Base-by-base conservation (phyloP, 2,329 filamentous ascomycete species). In the Helminthosporium solani region DNA sequence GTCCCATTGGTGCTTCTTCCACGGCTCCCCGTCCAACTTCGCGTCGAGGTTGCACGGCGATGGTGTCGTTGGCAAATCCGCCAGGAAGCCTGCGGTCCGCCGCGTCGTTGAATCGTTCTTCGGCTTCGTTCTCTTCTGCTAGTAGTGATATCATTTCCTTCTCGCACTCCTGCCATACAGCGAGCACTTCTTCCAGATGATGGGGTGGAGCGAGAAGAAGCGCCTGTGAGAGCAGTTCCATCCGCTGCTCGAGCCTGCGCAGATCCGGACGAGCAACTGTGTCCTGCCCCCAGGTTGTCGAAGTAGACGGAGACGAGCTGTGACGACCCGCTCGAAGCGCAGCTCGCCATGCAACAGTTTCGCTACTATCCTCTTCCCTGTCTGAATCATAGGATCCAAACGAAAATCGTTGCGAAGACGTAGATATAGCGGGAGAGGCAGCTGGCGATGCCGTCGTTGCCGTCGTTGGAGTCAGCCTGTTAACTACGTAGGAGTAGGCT, bases 401-500 rank as follows among this genome's bases (percentile, higher is more conserved):
- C 47, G 67, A 61, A 36, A 60, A 64, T 16, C 42, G 42, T 7
- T 57, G 54, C 6, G 61, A 58, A 4, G 59, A 53, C 2, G 39
- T 52, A n/a, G 64, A 57, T 11, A 53, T 47, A 18, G 58, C 51
- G 20, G 58, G 58, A 1, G 61, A 56, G 3, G 54, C 52, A 3
- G 49, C 42, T 12, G 64, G 60, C 6, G 66, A 70, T 2, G 64
- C 62, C 21, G 48, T 50, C 21, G 70, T 60, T 2, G 64, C 62
- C 21, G 48, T 50, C 21, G 70, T 60, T 7, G 70, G 64, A 7
- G 77, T 75, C 0, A 94, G 75, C 18, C 86, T 81, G 61, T 84
- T 90, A 37, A 89, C 80, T 1, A 91, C 85, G 61, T 88, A 92
- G 0, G 87, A 91, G 66, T 92, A 94, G 9, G 88, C 88, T 0